These are phyloP conservation scores for Blastobotrys raffinosifermentans DNA, from an alignment of 1,139 yeast species.

Conservation along the genomic window DNA sequence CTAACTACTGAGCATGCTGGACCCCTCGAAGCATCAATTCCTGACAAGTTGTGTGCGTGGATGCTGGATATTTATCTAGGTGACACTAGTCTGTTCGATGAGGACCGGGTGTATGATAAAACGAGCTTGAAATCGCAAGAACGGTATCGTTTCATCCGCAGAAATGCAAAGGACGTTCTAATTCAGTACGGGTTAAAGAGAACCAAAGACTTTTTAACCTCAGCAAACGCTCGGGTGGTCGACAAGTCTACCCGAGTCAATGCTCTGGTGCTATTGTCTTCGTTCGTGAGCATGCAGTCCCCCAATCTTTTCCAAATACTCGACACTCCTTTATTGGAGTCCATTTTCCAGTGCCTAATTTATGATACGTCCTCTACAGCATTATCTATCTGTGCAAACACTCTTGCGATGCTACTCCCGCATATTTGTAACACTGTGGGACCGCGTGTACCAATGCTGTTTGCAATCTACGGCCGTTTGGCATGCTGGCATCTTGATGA, in stretches of 20 bases:
- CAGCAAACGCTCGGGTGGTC: slow-evolving; percentile 35
- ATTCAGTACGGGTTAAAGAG: slow-evolving; percentile 38
- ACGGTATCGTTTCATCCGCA: slow-evolving; percentile 43
- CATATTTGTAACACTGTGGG: slow-evolving; percentile 40
- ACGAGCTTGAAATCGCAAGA: slow-evolving; percentile 34
- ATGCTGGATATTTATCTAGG: slow-evolving; percentile 23
- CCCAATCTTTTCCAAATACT: slow-evolving; percentile 35
- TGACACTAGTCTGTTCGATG: slow-evolving; percentile 17
- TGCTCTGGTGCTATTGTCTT: slow-evolving; percentile 34
- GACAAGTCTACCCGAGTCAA: slow-evolving; percentile 35
- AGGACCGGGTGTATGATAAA: slow-evolving; percentile 7
- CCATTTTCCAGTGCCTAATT: slow-evolving; percentile 39
- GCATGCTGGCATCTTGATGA: slow-evolving; percentile 34
- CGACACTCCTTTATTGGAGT: slow-evolving; percentile 39
- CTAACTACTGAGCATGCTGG: slow-evolving; percentile 27
- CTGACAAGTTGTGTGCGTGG: slow-evolving; percentile 16
- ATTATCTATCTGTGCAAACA: slow-evolving; percentile 40
- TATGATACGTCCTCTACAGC: slow-evolving; percentile 43
- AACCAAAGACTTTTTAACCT: slow-evolving; percentile 33
- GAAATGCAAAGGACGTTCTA: slow-evolving; percentile 41
- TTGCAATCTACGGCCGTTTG: slow-evolving; percentile 44
- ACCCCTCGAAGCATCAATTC: slow-evolving; percentile 13
- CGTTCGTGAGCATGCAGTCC: slow-evolving; percentile 28
- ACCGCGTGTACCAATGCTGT: slow-evolving; percentile 39
- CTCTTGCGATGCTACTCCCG: slow-evolving; percentile 51